Evolutionary conservation across 768 basidiomycete genomes (phyloP).

Genomic region (Pisolithus tinctorius): DNA sequence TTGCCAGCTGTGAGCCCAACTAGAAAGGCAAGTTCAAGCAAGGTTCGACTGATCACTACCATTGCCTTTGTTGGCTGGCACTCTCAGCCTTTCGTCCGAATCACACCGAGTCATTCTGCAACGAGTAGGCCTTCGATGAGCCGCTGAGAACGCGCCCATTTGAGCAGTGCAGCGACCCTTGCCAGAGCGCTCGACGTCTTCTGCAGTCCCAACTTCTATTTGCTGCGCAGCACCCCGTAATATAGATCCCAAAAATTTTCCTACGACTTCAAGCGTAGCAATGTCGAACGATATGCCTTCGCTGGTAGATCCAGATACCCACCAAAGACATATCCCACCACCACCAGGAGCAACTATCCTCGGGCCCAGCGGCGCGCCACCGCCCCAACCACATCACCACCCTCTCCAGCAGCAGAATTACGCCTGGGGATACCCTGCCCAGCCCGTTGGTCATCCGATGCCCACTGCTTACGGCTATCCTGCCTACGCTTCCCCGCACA

Average conservation of each 20-base stretch:
- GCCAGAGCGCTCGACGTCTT: not conserved
- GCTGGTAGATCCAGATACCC: slow-evolving; percentile 15
- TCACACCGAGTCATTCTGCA: not conserved
- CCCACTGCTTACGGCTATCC: not conserved
- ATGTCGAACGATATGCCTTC: slow-evolving; percentile 21
- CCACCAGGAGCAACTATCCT: slow-evolving; percentile 14
- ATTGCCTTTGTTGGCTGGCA: not conserved
- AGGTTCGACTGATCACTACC: not conserved
- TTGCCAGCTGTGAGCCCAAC: too few relatives aligned
- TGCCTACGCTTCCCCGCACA: not conserved
- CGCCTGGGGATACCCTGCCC: not conserved
- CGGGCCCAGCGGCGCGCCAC: slow-evolving; percentile 10
- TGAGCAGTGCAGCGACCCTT: too few relatives aligned
- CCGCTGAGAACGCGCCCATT: too few relatives aligned
- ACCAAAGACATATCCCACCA: slow-evolving; percentile 18
- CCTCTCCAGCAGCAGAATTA: not conserved
- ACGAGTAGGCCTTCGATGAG: too few relatives aligned
- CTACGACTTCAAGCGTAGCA: slow-evolving; percentile 2
- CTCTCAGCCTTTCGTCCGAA: not conserved
- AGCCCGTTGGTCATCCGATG: not conserved
- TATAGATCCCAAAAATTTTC: not conserved
- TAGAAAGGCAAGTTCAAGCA: too few relatives aligned
- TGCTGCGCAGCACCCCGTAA: too few relatives aligned
- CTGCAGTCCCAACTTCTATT: too few relatives aligned
- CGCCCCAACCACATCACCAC: slow-evolving; percentile 3